Base-by-base conservation (phyloP, 192 early-diverging fungal genomes). In the Coemansia sp. region DNA sequence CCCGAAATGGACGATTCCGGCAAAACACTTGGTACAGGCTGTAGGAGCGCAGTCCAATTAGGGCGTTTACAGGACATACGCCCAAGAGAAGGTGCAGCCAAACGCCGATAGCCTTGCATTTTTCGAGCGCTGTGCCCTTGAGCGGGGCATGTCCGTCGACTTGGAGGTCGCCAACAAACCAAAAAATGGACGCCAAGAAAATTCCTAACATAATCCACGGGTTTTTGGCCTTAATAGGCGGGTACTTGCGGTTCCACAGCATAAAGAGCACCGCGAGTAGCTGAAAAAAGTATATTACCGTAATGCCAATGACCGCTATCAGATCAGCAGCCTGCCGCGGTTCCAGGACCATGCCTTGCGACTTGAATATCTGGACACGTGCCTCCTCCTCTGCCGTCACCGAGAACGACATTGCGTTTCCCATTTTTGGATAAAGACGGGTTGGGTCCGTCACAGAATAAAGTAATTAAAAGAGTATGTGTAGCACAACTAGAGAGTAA, bases 141-240 rank as follows among this genome's bases (percentile, higher is more conserved):
- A 78, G 65, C 50, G 79, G 80, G 31, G 79, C 69, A 34, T 85
- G 76, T 20, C 73, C 71, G 18, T 83, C 79, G n/a, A 78, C 73
- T 3, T 78, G 76, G 5, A 83, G 63, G 66, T 86, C 79, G 69
- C 84, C 79, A 18, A 86, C 43, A 53, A 78, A 85, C 76, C 77
- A 86, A 4, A 86, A 66, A 24, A 79, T 73, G 62, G 76, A 64
- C 0, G 70, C 57, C 0, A 79, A 22, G 31, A 82, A 33, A 47
- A 68, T 69, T 5, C 58, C 36, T 12, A 62, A 69, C 84, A 81
- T 81, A 11, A 81, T 67, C 11, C 71, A 66, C 29, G 74, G 80
- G 43, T 81, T 76, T 44, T 86, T 86, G 24, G 84, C 78, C 57
- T 86, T 86, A n/a, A 86, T 69, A 33, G 84, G 84, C 63, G 84